Conservation (phyloP, 148 eudicot species). For the Diospyros kaki region DNA sequence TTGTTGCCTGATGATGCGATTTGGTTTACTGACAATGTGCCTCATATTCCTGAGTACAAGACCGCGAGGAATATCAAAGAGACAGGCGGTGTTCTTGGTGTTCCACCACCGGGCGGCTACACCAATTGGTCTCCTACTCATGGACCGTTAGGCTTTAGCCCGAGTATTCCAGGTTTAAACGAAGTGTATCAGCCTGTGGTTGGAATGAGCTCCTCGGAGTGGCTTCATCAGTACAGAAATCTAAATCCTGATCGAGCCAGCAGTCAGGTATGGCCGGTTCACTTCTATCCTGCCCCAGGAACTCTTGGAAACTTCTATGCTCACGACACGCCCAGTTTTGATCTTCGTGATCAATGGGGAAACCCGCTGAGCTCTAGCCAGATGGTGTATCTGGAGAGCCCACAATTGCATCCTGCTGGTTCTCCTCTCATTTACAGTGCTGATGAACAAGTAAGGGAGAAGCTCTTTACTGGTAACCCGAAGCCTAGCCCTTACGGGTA, state of each 20-base stretch:
- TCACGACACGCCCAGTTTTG: slow-evolving; percentile 18
- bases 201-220: slow-evolving; percentile 37
- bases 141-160: slow-evolving; percentile 15
- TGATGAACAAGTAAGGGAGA: slow-evolving; percentile 43
- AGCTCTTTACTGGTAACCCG: slow-evolving; percentile 37
- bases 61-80: slow-evolving; percentile 12
- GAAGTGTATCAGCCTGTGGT: slow-evolving; percentile 34
- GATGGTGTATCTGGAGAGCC: slow-evolving; percentile 32
- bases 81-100: slow-evolving; percentile 28
- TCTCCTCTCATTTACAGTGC: slow-evolving; percentile 40
- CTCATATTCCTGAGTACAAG: slow-evolving; percentile 12
- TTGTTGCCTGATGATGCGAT: slow-evolving; percentile 40
- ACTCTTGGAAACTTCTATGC: slow-evolving; percentile 12
- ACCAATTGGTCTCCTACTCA: slow-evolving; percentile 10
- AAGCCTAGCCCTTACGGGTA: slow-evolving; percentile 16
- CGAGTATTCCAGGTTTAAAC: slow-evolving; percentile 21
- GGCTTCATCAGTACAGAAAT: slow-evolving; percentile 38
- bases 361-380: slow-evolving; percentile 32
- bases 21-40: slow-evolving; percentile 30
- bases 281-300: slow-evolving; percentile 16
- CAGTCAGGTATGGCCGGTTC: slow-evolving; percentile 18
- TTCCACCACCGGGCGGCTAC: slow-evolving; percentile 22
- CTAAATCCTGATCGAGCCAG: slow-evolving; percentile 11
- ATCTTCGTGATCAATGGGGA: slow-evolving; percentile 43
- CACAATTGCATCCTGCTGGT: slow-evolving; percentile 30